A percentile compares a stretch with the other conserved stretches of the same genome.
Conservation (phyloP, 805 yeast species). For the Ascoidea tarda region DNA sequence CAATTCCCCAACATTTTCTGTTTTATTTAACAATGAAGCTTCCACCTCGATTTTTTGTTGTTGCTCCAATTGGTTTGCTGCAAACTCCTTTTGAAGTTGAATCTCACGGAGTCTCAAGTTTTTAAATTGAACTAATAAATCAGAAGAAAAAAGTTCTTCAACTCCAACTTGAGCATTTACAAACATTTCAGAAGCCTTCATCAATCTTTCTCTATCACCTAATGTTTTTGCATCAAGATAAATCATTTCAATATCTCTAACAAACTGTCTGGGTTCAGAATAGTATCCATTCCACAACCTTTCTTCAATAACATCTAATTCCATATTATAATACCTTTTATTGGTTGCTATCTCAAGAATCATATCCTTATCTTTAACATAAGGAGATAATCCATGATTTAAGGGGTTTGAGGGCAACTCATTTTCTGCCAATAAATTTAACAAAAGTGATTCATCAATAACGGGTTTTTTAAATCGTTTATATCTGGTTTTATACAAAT, state of each 20-base stretch:
- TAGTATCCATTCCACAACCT: conserved; percentile 95
- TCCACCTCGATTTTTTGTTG: conserved; percentile 6
- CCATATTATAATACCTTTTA: conserved; percentile 70
- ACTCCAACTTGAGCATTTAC: conserved; percentile 94
- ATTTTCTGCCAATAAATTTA: conserved; percentile 31
- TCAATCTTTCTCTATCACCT: conserved; percentile 74
- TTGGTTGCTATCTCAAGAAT: conserved; percentile 73
- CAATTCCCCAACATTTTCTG: neutral
- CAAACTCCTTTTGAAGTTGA: conserved; percentile 31
- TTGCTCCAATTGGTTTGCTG: conserved; percentile 19
- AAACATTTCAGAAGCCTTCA: conserved; percentile 83
- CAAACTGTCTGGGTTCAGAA: conserved; percentile 81
- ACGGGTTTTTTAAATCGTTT: conserved; percentile 85
- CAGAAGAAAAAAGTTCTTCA: conserved; percentile 72
- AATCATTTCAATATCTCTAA: conserved; percentile 75
- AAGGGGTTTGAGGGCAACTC: conserved; percentile 13
- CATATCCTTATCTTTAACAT: conserved; percentile 51
- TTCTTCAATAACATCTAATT: conserved; percentile 85
- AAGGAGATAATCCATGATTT: conserved; percentile 13
- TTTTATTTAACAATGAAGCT: conserved; percentile 1
- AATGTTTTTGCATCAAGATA: conserved; percentile 58
- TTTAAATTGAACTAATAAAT: conserved; percentile 63
- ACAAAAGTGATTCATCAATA: conserved; percentile 60
- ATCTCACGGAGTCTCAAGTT: conserved; percentile 56
- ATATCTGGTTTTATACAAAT: conserved; percentile 72